Conservation (phyloP, 805 yeast species). For the Danielia reshetovae region DNA sequence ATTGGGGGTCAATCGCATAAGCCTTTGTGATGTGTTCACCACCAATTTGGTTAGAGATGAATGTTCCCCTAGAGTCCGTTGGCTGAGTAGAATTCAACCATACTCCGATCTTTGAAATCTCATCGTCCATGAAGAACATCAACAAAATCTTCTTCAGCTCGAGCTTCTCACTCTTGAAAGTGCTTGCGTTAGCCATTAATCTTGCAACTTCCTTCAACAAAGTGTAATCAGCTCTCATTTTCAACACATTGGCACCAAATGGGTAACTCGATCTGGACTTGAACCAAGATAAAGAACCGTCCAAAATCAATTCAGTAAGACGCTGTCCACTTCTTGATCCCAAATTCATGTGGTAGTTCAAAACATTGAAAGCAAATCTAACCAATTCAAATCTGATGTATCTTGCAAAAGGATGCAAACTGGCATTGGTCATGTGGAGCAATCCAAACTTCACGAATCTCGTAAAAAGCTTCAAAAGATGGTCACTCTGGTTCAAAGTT, state of each 20-base stretch:
- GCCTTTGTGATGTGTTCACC: conserved; percentile 51
- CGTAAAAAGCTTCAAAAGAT: conserved; percentile 65
- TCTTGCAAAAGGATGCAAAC: conserved; percentile 81
- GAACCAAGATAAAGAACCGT: conserved; percentile 80
- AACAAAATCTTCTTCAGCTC: conserved; percentile 53
- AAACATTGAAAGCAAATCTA: conserved; percentile 60
- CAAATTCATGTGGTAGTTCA: conserved; percentile 51
- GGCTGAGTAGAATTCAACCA: conserved; percentile 71
- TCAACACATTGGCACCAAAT: conserved; percentile 75
- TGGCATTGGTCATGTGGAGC: conserved; percentile 49
- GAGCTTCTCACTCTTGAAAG: conserved; percentile 23
- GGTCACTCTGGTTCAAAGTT: conserved; percentile 65
- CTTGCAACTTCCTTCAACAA: conserved; percentile 52
- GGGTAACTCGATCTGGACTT: conserved; percentile 61
- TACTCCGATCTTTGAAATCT: conserved; percentile 62
- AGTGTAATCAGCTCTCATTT: conserved; percentile 64
- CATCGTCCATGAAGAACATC: conserved; percentile 67
- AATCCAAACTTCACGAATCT: conserved; percentile 56
- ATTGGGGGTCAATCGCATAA: conserved; percentile 60
- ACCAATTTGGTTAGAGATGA: conserved; percentile 26
- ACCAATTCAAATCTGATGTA: conserved; percentile 70
- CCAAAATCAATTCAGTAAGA: conserved; percentile 52
- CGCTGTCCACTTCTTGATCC: conserved; percentile 41
- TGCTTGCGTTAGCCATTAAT: conserved; percentile 18
- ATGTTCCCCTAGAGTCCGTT: conserved; percentile 35